Evolutionary conservation across 2,329 filamentous ascomycete genomes (phyloP).

Genomic region (Paecilomyces variotii): DNA sequence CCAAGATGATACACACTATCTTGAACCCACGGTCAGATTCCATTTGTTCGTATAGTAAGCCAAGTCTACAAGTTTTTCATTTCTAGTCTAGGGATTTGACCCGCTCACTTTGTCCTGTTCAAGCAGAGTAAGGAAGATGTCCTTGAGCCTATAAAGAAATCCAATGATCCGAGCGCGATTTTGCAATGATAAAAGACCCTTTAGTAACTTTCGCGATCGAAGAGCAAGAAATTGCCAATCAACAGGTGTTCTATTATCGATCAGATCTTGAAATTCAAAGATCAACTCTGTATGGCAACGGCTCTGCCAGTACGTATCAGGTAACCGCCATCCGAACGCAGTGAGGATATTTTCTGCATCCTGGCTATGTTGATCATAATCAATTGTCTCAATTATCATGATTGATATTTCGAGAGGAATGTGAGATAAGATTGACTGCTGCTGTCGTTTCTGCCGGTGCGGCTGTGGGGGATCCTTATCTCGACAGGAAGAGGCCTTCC

Average conservation of each 20-base stretch:
- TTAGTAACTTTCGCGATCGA: slow-evolving; percentile 4
- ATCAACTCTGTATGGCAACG: slow-evolving; percentile 6
- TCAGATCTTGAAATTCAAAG: slow-evolving; percentile 8
- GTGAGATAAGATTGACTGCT: not conserved
- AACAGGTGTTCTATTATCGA: slow-evolving; percentile 1
- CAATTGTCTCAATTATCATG: not conserved
- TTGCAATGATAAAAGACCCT: not conserved
- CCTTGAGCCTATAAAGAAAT: not conserved
- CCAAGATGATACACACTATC: too few relatives aligned
- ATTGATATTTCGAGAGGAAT: not conserved
- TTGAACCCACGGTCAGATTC: too few relatives aligned
- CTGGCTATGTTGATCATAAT: not conserved
- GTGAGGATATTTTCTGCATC: slow-evolving; percentile 6
- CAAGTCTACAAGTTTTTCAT: too few relatives aligned
- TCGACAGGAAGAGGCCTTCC: not conserved
- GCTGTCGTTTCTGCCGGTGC: not conserved
- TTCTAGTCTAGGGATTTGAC: too few relatives aligned
- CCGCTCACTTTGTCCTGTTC: not conserved
- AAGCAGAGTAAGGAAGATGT: not conserved
- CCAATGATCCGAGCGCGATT: not conserved
- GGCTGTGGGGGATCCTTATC: not conserved
- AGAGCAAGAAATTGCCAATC: slow-evolving; percentile 8
- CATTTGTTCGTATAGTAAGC: too few relatives aligned
- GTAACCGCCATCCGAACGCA: slow-evolving; percentile 7
- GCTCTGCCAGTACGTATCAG: slow-evolving; percentile 7